Conservation (phyloP, 1,284 basidiomycete species). For the Ustilago hordei region DNA sequence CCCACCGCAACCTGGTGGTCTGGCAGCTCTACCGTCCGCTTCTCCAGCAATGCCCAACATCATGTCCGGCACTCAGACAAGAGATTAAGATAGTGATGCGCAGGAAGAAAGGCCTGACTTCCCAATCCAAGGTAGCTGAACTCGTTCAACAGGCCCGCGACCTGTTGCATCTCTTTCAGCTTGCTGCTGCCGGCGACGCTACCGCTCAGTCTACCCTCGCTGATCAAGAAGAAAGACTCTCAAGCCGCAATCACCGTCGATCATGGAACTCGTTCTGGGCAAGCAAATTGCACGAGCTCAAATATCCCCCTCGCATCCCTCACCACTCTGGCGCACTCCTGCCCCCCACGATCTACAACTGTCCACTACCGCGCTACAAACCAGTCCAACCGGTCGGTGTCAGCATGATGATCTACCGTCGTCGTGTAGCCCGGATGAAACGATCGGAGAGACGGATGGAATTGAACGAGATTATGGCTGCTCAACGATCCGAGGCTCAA, state of each 20-base stretch:
- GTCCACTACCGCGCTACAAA: slow-evolving; percentile 65
- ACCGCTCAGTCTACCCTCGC: slow-evolving; percentile 11
- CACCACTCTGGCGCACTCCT: slow-evolving; percentile 63
- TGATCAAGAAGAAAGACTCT: slow-evolving; percentile 16
- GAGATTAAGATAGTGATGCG: slow-evolving; percentile 23
- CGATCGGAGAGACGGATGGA: slow-evolving; percentile 47
- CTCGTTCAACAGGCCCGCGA: slow-evolving; percentile 21
- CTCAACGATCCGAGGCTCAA: slow-evolving; percentile 15
- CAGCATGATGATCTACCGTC: slow-evolving; percentile 65
- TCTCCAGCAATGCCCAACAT: slow-evolving; percentile 30
- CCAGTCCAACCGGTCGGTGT: slow-evolving; percentile 60
- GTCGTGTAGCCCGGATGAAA: slow-evolving; percentile 44
- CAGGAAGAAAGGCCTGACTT: slow-evolving; percentile 32
- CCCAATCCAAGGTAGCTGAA: slow-evolving; percentile 10
- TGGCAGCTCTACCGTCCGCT: slow-evolving; percentile 56
- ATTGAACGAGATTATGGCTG: slow-evolving; percentile 38
- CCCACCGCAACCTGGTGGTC: slow-evolving; percentile 40
- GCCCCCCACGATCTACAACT: slow-evolving; percentile 59
- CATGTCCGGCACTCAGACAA: slow-evolving; percentile 19
- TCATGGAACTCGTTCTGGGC: slow-evolving; percentile 30
- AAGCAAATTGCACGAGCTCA: slow-evolving; percentile 32
- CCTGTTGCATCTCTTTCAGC: slow-evolving; percentile 12
- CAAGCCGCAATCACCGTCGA: slow-evolving; percentile 19
- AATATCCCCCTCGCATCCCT: slow-evolving; percentile 43
- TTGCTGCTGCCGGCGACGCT: slow-evolving; percentile 17